These are phyloP conservation scores for Plasmodium gaboni DNA, from an alignment of 169 alveolate species.

Conservation along the genomic window DNA sequence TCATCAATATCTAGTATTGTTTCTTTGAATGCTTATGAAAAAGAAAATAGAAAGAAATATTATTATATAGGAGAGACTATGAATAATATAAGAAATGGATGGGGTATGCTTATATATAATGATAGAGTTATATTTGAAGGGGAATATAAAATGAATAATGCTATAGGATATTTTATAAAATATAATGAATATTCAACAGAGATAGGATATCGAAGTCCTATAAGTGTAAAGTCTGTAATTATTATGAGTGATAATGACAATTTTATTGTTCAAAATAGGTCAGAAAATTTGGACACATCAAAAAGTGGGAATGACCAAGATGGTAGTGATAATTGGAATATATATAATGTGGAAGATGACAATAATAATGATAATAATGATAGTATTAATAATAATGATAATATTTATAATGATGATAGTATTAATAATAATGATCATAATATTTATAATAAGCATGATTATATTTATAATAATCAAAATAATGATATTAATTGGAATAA, in stretches of 20 bases:
- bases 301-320: background rate
- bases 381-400: background rate
- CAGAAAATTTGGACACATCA: constrained; percentile 22
- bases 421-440: too few species aligned
- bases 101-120: constrained; percentile 80
- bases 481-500: too few species aligned
- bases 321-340: background rate
- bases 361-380: background rate
- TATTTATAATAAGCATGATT: too few species aligned
- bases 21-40: constrained; percentile 23
- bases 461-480: background rate
- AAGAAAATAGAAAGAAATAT: constrained; percentile 40
- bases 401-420: too few species aligned
- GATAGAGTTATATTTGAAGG: constrained; percentile 81
- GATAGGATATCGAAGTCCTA: constrained; percentile 77
- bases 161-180: constrained; percentile 76
- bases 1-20: constrained; percentile 36
- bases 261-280: constrained; percentile 62
- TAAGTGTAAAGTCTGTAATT: constrained; percentile 58
- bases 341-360: background rate
- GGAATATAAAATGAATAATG: constrained; percentile 79
- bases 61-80: constrained; percentile 80
- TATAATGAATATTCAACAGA: constrained; percentile 74
- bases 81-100: constrained; percentile 79
- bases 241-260: constrained; percentile 73